phyloP scores from a whole-genome alignment of 2,329 filamentous ascomycete species.

The Xylaria sp. region DNA sequence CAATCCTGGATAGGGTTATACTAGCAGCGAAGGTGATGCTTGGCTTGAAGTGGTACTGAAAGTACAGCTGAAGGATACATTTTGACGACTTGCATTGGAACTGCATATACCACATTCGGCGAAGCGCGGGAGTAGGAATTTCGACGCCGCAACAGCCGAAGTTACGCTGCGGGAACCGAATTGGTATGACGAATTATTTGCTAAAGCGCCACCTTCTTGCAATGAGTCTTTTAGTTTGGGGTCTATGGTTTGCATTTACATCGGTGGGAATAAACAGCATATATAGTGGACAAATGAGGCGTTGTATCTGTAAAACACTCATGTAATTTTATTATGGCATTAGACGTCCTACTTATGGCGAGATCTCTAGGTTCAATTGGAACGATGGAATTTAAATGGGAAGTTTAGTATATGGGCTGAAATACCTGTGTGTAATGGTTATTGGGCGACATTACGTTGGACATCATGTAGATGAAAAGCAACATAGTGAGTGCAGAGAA shows the following conservation, averaged over 20 bases:
- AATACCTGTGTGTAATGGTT: background rate
- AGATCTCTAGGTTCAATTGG: background rate
- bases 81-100: constrained; percentile 3
- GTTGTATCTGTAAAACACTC: constrained; percentile 11
- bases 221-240: background rate
- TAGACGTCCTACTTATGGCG: background rate
- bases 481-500: background rate
- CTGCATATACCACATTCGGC: background rate
- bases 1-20: background rate
- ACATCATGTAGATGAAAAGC: background rate
- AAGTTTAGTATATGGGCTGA: background rate
- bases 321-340: constrained; percentile 20
- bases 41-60: background rate
- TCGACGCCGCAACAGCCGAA: background rate
- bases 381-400: background rate
- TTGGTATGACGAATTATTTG: background rate
- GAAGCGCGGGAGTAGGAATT: background rate
- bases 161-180: background rate
- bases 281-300: constrained; percentile 10
- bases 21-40: background rate
- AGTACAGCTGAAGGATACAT: constrained; percentile 11
- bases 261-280: constrained; percentile 15
- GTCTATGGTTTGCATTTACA: constrained; percentile 26
- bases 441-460: background rate
- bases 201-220: background rate